phyloP scores from a whole-genome alignment of 1,284 basidiomycete species.

The Boletus smithii region DNA sequence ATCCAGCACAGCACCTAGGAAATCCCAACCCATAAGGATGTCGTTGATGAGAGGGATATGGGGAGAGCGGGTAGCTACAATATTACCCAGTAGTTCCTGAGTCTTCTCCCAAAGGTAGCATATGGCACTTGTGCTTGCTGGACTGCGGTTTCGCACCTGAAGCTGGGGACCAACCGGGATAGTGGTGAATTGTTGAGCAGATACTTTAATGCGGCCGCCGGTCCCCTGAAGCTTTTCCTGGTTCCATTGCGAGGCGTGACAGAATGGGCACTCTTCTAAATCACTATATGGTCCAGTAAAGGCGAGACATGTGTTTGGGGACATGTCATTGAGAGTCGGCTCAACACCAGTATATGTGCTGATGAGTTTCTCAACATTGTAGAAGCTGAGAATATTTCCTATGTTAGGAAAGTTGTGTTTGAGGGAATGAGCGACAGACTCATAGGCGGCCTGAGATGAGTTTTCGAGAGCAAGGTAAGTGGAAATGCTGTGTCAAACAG shows the following conservation, averaged over 20 bases:
- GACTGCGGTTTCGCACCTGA: neutral
- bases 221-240: neutral
- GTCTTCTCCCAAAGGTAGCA: neutral
- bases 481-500: neutral
- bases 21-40: constrained; percentile 9
- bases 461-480: constrained; percentile 8
- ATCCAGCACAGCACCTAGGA: neutral
- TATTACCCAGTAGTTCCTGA: neutral
- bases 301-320: constrained; percentile 4
- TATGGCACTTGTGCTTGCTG: neutral
- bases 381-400: neutral
- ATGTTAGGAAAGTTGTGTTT: neutral
- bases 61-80: neutral
- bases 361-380: constrained; percentile 7
- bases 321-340: constrained; percentile 7
- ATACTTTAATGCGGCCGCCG: neutral
- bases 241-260: neutral
- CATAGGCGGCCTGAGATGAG: constrained; percentile 5
- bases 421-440: neutral
- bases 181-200: constrained; percentile 3
- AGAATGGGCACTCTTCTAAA: neutral
- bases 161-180: constrained; percentile 8
- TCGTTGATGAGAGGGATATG: constrained; percentile 1
- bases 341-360: neutral
- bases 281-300: constrained; percentile 1